phyloP scores from a whole-genome alignment of 2,329 filamentous ascomycete species.

The Penicillium fuscoglaucum region DNA sequence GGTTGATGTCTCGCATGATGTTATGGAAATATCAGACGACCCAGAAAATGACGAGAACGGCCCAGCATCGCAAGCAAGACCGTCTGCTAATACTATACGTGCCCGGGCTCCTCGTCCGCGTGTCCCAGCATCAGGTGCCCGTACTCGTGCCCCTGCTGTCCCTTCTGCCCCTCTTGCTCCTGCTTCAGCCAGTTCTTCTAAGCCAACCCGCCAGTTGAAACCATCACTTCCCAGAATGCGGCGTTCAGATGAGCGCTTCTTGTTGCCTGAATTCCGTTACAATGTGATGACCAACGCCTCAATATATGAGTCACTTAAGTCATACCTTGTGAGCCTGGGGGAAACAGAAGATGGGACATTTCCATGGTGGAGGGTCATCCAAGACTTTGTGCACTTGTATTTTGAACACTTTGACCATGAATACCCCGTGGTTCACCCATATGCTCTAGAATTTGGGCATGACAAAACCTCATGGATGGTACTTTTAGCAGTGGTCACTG shows the following conservation, averaged over 20 bases:
- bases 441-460: not conserved
- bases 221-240: not conserved
- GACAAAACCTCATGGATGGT: not conserved
- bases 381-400: slow-evolving; percentile 5
- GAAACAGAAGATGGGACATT: slow-evolving; percentile 1
- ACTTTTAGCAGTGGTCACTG: slow-evolving; percentile 3
- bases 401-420: slow-evolving; percentile 5
- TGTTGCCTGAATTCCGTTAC: not conserved
- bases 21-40: slow-evolving; percentile 1
- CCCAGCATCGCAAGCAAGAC: not conserved
- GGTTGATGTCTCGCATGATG: not conserved
- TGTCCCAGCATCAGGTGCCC: not conserved
- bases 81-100: not conserved
- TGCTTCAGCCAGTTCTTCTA: not conserved
- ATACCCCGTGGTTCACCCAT: slow-evolving; percentile 1
- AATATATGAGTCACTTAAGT: not conserved
- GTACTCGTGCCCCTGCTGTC: not conserved
- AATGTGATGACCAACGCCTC: not conserved
- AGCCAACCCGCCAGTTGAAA: not conserved
- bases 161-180: not conserved
- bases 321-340: not conserved
- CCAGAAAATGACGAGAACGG: not conserved
- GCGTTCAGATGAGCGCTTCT: not conserved
- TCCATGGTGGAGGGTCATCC: not conserved
- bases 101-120: not conserved